Conservation (phyloP, 169 alveolate species). For the Toxoplasma gondii region DNA sequence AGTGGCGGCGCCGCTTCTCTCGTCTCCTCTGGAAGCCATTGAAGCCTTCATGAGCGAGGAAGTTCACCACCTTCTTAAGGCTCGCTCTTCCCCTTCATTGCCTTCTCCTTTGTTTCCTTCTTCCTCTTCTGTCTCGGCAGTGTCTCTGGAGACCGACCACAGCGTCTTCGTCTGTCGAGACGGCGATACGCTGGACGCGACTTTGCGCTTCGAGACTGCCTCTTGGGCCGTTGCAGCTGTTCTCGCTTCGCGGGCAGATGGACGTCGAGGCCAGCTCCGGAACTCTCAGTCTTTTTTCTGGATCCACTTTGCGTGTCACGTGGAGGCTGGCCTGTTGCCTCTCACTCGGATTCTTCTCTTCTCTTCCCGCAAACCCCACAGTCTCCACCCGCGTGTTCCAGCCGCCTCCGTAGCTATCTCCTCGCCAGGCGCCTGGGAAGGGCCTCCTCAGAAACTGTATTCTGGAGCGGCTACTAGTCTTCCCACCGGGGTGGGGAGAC, state of each 20-base stretch:
- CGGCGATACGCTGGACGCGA: not conserved
- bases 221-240: slow-evolving; percentile 30
- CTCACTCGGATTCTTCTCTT: slow-evolving; percentile 23
- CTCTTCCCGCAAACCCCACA: not conserved
- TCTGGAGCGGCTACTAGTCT: too few relatives aligned
- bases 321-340: not conserved
- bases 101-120: too few relatives aligned
- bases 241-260: not conserved
- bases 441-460: too few relatives aligned
- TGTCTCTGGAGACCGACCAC: not conserved
- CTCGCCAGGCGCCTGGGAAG: not conserved
- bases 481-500: too few relatives aligned
- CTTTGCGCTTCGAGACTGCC: not conserved
- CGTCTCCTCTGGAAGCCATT: not conserved
- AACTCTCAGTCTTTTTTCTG: slow-evolving; percentile 8
- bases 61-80: not conserved
- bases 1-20: not conserved
- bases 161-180: not conserved
- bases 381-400: not conserved
- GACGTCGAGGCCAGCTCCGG: not conserved
- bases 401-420: not conserved
- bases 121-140: too few relatives aligned
- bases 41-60: slow-evolving; percentile 11
- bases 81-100: not conserved
- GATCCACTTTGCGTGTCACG: not conserved